Percentiles rank a stretch among this genome's conserved stretches.
Evolutionary conservation across 768 basidiomycete species (phyloP).

Genomic region (Cystobasidium onofrii): DNA sequence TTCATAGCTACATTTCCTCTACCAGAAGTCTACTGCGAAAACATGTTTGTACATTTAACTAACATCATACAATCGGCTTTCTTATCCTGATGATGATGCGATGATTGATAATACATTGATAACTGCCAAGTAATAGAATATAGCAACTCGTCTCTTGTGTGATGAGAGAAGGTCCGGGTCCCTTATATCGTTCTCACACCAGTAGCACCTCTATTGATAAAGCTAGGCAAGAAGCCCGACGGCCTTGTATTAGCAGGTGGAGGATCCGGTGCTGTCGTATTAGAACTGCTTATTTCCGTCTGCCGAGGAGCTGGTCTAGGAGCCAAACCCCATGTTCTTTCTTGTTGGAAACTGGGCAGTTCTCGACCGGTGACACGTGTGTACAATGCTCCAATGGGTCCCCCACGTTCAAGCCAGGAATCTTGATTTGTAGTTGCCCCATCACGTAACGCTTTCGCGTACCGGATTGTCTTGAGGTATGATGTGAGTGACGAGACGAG

Average conservation of each 20-base stretch:
- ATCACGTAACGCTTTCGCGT: constrained; percentile 27
- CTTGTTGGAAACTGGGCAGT: neutral
- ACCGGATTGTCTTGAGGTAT: constrained; percentile 21
- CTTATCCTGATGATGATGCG: no score
- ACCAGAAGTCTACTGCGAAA: neutral
- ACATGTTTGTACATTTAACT: no score
- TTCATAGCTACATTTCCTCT: neutral
- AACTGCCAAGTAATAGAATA: neutral
- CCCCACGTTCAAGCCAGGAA: constrained; percentile 1
- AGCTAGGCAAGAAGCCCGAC: neutral
- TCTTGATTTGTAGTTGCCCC: constrained; percentile 6
- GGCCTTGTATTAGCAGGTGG: neutral
- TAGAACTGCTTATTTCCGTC: neutral
- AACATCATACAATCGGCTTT: no score
- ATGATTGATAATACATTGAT: no score
- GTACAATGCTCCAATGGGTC: neutral
- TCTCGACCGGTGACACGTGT: constrained; percentile 7
- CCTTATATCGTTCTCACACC: neutral
- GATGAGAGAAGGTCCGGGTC: no score
- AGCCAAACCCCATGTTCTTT: constrained; percentile 22
- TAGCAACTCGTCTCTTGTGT: no score
- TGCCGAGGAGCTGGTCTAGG: constrained; percentile 1
- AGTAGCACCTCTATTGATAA: neutral
- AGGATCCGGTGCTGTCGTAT: neutral
- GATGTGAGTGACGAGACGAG: constrained; percentile 19